These are phyloP conservation scores for Huntiella abstrusa DNA, from an alignment of 2,329 filamentous ascomycete genomes.

Conservation along the genomic window DNA sequence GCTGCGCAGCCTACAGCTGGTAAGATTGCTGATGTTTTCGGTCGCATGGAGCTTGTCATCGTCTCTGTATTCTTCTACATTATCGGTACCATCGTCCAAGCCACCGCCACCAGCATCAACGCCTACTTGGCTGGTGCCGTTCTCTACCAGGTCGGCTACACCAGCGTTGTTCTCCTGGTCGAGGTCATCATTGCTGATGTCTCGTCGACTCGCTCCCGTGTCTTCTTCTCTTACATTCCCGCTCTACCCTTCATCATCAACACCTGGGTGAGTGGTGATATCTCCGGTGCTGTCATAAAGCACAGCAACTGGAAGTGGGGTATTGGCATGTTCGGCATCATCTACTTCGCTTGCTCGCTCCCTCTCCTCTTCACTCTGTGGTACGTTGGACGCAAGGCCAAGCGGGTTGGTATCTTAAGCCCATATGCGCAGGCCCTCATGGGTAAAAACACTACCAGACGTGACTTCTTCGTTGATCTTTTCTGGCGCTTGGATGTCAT, in stretches of 20 bases:
- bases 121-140: conserved; percentile 38
- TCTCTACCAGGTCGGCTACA: conserved; percentile 46
- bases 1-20: conserved; percentile 37
- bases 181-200: conserved; percentile 47
- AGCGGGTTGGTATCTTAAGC: conserved; percentile 27
- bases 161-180: conserved; percentile 38
- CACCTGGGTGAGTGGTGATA: conserved; percentile 43
- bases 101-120: conserved; percentile 27
- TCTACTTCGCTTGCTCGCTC: conserved; percentile 37
- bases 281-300: conserved; percentile 29
- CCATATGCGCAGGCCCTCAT: conserved; percentile 18
- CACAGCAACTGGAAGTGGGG: conserved; percentile 41
- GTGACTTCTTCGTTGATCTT: conserved; percentile 15
- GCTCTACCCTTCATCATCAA: conserved; percentile 42
- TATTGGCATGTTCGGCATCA: conserved; percentile 45
- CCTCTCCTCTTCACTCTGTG: conserved; percentile 35
- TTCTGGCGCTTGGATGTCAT: conserved; percentile 29
- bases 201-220: conserved; percentile 41
- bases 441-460: conserved; percentile 16
- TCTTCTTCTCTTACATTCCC: conserved; percentile 47
- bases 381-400: conserved; percentile 32
- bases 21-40: conserved; percentile 45
- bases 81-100: conserved; percentile 36
- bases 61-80: conserved; percentile 44
- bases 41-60: conserved; percentile 36